Evolutionary conservation across 176 grass and related monocot genomes (phyloP), one percentile per base, ranked within the genome.

Genomic region (Urochloa ruziziensis): DNA sequence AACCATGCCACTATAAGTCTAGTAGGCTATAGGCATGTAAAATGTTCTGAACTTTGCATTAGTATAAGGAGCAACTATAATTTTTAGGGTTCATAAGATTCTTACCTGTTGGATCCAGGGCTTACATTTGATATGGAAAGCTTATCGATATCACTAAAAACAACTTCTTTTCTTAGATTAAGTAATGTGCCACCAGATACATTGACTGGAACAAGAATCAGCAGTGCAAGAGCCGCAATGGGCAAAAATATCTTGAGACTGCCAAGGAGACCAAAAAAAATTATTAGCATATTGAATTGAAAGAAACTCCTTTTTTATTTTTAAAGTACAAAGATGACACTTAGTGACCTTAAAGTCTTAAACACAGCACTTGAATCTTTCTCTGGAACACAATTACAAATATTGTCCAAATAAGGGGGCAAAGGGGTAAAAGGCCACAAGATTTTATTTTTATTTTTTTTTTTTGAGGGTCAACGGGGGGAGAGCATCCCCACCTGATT

Each of bases 121-220:
- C 52, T 98, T 52, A 98, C 91, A 90, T 95, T 95, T 83, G 93
- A 98, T 87, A 98, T 98, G 18, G 96, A 98, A 71, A 98, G 93
- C 65, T 98, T 95, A 80, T 98, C 96, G 47, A 98, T 95, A 80
- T 95, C 87, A 61, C 87, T 95, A 53, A 86, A 98, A 52, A 95
- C 48, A 19, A 98, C 77, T 57, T 95, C 85, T 70, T 95, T 95
- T 81, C 63, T 87, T 44, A 98, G 67, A 82, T 39, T 79, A 28
- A 93, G 65, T 87, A 98, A 74, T 67, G 93, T 98, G 16, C 96
- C 91, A 6, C 96, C 93, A 74, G 93, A 95, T 66, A 98, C 87
- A 81, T 98, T 98, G 62, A 92, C 89, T 59, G 96, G 96, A 82
- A 98, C 79, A 60, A 98, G 91, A 91, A 98, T 76, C 72, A 95